Evolutionary conservation across 257 asterid genomes (phyloP).

Genomic region (Dorcoceras hygrometricum): DNA sequence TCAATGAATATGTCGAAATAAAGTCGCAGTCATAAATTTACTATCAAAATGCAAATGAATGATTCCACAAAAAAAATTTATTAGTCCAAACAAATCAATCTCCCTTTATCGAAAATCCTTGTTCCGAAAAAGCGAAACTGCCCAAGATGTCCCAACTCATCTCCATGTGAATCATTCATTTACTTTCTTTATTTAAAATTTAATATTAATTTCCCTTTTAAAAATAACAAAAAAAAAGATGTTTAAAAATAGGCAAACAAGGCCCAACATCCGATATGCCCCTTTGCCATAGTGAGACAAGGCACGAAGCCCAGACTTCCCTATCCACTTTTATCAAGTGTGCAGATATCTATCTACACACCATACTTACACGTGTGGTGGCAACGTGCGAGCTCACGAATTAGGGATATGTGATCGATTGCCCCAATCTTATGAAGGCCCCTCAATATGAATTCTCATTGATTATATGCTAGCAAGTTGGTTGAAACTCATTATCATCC

Average conservation of each 20-base stretch:
- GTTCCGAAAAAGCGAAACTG: neutral
- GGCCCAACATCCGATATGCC: conserved; percentile 8
- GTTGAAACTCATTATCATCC: neutral
- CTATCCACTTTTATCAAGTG: conserved; percentile 9
- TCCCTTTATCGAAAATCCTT: neutral
- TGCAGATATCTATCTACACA: neutral
- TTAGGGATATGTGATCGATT: neutral
- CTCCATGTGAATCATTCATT: neutral
- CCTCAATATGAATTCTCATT: neutral
- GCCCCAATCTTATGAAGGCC: neutral
- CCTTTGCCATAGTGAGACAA: conserved; percentile 6
- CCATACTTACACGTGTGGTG: conserved; percentile 3
- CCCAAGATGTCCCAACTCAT: neutral
- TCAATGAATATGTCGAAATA: neutral
- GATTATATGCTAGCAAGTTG: neutral
- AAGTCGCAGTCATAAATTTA: no score
- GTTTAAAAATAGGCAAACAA: neutral
- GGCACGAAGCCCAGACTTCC: neutral
- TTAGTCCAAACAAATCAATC: neutral
- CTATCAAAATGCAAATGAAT: no score
- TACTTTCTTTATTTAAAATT: neutral
- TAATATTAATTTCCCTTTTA: neutral
- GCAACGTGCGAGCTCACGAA: neutral
- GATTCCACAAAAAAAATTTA: no score
- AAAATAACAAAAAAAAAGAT: neutral